Evolutionary conservation across 257 asterid species (phyloP).

Genomic region (Coffea canephora): DNA sequence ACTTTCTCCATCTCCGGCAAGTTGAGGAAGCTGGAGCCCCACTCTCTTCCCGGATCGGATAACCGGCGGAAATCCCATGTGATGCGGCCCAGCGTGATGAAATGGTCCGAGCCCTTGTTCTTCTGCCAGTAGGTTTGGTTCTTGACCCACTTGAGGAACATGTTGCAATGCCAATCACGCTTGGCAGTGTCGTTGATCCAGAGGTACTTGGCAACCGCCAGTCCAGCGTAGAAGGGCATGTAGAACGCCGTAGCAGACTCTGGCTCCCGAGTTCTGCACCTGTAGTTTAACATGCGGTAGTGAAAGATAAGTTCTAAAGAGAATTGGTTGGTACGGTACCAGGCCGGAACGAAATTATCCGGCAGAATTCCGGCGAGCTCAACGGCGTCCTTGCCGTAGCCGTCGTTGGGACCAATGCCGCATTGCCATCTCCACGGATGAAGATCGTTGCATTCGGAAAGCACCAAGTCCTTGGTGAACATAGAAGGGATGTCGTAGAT

Average conservation of each 20-base stretch:
- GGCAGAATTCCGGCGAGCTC: slow-evolving; percentile 44
- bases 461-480: slow-evolving; percentile 50
- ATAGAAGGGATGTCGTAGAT: slow-evolving; percentile 69
- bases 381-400: slow-evolving; percentile 63
- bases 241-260: slow-evolving; percentile 81
- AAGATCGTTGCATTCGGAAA: slow-evolving; percentile 59
- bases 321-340: slow-evolving; percentile 90
- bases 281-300: slow-evolving; percentile 58
- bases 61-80: slow-evolving; percentile 89
- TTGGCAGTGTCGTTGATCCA: slow-evolving; percentile 62
- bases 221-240: slow-evolving; percentile 93
- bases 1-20: slow-evolving; percentile 69
- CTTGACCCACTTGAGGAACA: slow-evolving; percentile 62
- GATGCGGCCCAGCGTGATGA: slow-evolving; percentile 66
- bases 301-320: slow-evolving; percentile 67
- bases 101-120: slow-evolving; percentile 80
- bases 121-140: slow-evolving; percentile 52
- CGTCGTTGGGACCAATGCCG: slow-evolving; percentile 71
- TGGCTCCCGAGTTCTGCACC: slow-evolving; percentile 66
- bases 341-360: slow-evolving; percentile 48
- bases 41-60: slow-evolving; percentile 56
- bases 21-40: slow-evolving; percentile 90
- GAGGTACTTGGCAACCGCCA: slow-evolving; percentile 74
- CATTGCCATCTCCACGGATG: slow-evolving; percentile 89
- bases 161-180: slow-evolving; percentile 58